phyloP scores from a whole-genome alignment of 2,329 filamentous ascomycete genomes.

The Verruconis gallopava region DNA sequence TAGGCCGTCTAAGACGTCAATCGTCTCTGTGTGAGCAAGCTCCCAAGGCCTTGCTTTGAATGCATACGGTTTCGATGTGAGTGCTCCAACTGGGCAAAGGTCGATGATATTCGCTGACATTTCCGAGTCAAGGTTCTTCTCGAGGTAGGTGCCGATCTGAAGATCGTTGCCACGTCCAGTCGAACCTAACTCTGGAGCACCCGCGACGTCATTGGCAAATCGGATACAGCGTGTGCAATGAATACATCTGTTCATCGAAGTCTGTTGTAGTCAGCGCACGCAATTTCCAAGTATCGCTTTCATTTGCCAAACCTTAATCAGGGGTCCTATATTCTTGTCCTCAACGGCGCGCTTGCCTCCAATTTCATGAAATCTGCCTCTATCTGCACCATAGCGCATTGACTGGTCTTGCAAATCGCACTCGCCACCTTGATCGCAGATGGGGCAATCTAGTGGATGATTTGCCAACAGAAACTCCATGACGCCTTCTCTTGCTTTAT shows the following conservation, averaged over 20 bases:
- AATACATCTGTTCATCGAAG: conserved; percentile 99
- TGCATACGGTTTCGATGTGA: conserved; percentile 94
- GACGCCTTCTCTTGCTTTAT: conserved; percentile 96
- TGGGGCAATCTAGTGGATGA: conserved; percentile 88
- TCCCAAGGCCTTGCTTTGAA: conserved; percentile 97
- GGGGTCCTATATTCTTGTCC: conserved; percentile 96
- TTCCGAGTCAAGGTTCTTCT: conserved; percentile 86
- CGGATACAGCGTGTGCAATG: conserved; percentile 97
- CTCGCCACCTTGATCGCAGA: conserved; percentile 98
- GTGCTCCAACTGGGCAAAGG: conserved; percentile 89
- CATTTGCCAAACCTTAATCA: conserved; percentile 55
- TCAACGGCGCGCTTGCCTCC: conserved; percentile 94
- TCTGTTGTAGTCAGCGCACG: conserved; percentile 35
- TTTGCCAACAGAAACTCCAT: conserved; percentile 98
- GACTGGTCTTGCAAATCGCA: conserved; percentile 99
- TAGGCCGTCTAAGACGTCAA: conserved; percentile 85
- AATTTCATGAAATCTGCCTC: conserved; percentile 92
- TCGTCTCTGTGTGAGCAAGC: conserved; percentile 86
- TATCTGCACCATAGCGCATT: conserved; percentile 93
- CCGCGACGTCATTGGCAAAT: conserved; percentile 94
- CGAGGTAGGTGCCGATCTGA: conserved; percentile 95
- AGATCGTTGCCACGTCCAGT: conserved; percentile 92
- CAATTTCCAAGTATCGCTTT: background rate
- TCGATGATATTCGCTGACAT: conserved; percentile 96
- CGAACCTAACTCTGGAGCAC: conserved; percentile 88